phyloP scores from a whole-genome alignment of 192 early-diverging fungal species.

The Rhizophagus clarus region DNA sequence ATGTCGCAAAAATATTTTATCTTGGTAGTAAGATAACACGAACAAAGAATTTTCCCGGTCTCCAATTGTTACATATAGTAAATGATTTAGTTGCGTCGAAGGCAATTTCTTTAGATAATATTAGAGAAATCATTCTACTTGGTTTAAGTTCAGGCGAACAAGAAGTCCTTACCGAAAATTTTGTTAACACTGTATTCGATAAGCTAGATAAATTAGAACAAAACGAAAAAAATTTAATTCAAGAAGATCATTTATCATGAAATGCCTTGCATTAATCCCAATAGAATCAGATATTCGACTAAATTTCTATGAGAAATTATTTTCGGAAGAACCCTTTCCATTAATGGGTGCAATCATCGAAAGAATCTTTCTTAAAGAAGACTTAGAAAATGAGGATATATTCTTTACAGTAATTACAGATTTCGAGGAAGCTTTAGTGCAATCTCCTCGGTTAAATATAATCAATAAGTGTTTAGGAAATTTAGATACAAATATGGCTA shows the following conservation, averaged over 20 bases:
- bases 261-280: no score
- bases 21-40: not conserved
- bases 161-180: not conserved
- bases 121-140: slow-evolving; percentile 1
- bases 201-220: slow-evolving; percentile 10
- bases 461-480: slow-evolving; percentile 21
- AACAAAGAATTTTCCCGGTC: not conserved
- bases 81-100: slow-evolving; percentile 23
- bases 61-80: no score
- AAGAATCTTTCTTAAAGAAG: no score
- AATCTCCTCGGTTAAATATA: slow-evolving; percentile 5
- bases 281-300: slow-evolving; percentile 8
- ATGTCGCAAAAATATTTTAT: slow-evolving; percentile 13
- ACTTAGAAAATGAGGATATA: not conserved
- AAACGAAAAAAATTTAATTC: slow-evolving; percentile 17
- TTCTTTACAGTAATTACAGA: slow-evolving; percentile 3
- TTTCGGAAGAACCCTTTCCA: slow-evolving; percentile 1
- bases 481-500: slow-evolving; percentile 12
- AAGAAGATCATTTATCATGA: slow-evolving; percentile 11
- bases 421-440: not conserved
- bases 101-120: not conserved
- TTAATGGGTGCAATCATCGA: no score
- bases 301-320: slow-evolving; percentile 19
- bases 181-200: not conserved
- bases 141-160: not conserved